These are phyloP conservation scores for Yarrowia deformans DNA, from an alignment of 805 yeast genomes.

Conservation along the genomic window DNA sequence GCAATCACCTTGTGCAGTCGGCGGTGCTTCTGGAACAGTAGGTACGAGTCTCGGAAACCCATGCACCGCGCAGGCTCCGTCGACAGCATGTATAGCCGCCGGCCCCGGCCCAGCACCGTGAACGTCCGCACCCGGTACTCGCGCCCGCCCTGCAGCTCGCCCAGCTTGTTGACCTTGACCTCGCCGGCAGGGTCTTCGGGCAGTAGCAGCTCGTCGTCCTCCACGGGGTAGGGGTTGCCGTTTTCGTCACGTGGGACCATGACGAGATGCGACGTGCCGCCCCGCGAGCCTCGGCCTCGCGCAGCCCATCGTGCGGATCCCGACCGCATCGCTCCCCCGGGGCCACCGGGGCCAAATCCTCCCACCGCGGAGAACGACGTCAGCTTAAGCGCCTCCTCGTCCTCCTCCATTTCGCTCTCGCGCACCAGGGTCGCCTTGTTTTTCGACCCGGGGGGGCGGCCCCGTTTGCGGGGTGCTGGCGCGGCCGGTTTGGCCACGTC, in stretches of 20 bases:
- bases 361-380: conserved; percentile 41
- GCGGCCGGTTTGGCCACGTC: conserved; percentile 25
- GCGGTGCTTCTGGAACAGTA: conserved; percentile 85
- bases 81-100: conserved; percentile 81
- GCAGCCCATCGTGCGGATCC: conserved; percentile 42
- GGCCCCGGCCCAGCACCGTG: conserved; percentile 63
- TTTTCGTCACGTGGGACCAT: conserved; percentile 64
- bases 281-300: conserved; percentile 42
- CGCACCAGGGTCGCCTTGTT: conserved; percentile 45
- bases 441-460: conserved; percentile 50
- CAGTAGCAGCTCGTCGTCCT: conserved; percentile 78
- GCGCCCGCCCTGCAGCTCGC: conserved; percentile 74
- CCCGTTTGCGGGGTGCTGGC: conserved; percentile 46
- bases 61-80: conserved; percentile 96
- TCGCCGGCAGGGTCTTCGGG: conserved; percentile 83
- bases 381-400: conserved; percentile 42
- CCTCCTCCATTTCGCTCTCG: conserved; percentile 43
- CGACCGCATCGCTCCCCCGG: conserved; percentile 41
- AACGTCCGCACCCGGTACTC: conserved; percentile 64
- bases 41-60: conserved; percentile 90
- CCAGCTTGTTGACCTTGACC: conserved; percentile 69
- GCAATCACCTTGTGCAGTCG: conserved; percentile 75
- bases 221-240: conserved; percentile 69
- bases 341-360: conserved; percentile 42
- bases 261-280: conserved; percentile 42